Base-by-base conservation (phyloP, 108 stramenopile genomes). In the Skeletonema tropicum region DNA sequence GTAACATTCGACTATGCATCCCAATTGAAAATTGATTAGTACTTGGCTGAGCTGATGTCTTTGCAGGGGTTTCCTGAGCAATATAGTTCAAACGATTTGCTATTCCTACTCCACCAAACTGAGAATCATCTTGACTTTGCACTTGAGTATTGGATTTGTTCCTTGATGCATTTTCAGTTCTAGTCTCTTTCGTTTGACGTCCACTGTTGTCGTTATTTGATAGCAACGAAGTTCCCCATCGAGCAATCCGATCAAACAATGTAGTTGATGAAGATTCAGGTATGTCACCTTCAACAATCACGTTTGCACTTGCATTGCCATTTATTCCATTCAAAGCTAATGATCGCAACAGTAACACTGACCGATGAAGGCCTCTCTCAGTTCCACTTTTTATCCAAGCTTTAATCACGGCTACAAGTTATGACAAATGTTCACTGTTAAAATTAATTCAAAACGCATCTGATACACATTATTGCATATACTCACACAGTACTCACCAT, bases 361-460 rank as follows among this genome's bases (percentile, higher is more conserved):
- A 57, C 55, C 77, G 42, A 17, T 66, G 46, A 23, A 78, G 66
- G 17, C 70, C 77, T 57, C 77, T 64, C 35, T 78, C 70, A 26
- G 63, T 78, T 15, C 55, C 70, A 9, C 64, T 36, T 13, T 71
- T 71, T 3, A 78, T 71, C 77, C 77, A 78, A 15, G 77, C 61
- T 66, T 71, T 78, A 14, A 78, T 78, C 5, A 78, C 70, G 35
- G 77, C 77, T 78, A 49, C n/a, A n/a, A n/a, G n/a, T n/a, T n/a
- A 17, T 3, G 14, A 42, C 6, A 42, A 3, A 42, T 36, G 11
- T 57, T 15, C 15, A 32, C 42, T 2, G 23, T 30, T 41, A 57
- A 21, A 33, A 57, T 68, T 6, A n/a, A 12, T n/a, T 39, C 57
- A 52, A 68, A 36, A 15, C 30, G 19, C 30, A 39, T 14, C 23